Conservation (phyloP, 2,329 filamentous ascomycete species). For the Bisporella sp. region DNA sequence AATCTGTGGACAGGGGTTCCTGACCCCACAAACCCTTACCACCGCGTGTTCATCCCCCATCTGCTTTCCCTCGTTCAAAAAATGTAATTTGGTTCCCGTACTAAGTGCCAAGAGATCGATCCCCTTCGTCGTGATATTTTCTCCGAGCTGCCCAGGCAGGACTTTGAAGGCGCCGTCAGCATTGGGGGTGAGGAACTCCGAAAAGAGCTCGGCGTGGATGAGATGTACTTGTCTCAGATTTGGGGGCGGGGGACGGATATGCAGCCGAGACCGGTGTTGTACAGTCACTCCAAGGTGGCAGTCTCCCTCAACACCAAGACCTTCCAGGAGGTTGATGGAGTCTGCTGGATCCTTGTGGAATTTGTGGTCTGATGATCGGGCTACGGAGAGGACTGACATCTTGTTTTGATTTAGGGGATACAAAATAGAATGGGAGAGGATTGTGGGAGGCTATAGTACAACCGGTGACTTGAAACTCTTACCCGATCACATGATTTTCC, state of each 20-base stretch:
- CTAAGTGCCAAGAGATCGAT: conserved; percentile 12
- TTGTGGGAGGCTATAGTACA: too few relatives aligned
- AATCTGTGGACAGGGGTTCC: conserved; percentile 14
- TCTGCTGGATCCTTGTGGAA: conserved; percentile 8
- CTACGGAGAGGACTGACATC: conserved; percentile 11
- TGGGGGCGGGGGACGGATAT: not conserved
- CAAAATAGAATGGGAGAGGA: too few relatives aligned
- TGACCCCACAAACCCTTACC: conserved; percentile 14
- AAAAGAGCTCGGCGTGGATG: conserved; percentile 10
- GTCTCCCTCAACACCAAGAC: conserved; percentile 10
- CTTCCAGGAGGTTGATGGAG: conserved; percentile 9
- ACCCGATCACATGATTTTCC: too few relatives aligned
- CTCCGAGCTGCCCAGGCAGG: conserved; percentile 15
- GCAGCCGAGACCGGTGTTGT: not conserved
- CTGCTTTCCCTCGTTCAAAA: conserved; percentile 4
- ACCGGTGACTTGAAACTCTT: too few relatives aligned
- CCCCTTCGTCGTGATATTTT: conserved; percentile 19
- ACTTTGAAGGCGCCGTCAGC: conserved; percentile 2
- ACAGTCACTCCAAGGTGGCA: not conserved
- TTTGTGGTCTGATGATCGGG: conserved; percentile 6
- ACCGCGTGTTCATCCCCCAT: conserved; percentile 2
- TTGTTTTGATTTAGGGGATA: not conserved
- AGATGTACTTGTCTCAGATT: conserved; percentile 12
- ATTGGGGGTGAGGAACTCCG: conserved; percentile 3
- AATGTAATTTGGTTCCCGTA: conserved; percentile 12